Percentiles rank a stretch among this genome's conserved stretches.
These are phyloP conservation scores for Fennellomyces sp. DNA, from an alignment of 371 early-diverging fungal species.

Conservation along the genomic window DNA sequence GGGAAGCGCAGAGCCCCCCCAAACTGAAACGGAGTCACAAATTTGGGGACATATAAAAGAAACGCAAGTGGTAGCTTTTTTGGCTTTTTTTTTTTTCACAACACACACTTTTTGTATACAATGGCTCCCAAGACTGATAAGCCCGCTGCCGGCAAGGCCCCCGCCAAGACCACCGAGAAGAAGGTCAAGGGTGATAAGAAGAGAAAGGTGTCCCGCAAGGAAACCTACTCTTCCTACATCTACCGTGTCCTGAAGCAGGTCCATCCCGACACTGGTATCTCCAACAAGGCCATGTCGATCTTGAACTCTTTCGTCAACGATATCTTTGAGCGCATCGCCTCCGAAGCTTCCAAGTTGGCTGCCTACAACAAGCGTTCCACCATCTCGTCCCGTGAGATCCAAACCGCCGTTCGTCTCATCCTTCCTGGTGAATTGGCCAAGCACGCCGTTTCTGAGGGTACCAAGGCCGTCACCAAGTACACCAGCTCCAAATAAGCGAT, in stretches of 20 bases:
- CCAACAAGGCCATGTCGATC: constrained; percentile 98
- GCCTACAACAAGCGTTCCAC: constrained; percentile 94
- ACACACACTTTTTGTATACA: constrained; percentile 14
- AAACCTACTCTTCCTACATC: constrained; percentile 92
- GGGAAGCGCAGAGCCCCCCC: background rate
- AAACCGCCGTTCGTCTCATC: constrained; percentile 92
- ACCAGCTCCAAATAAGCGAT: constrained; percentile 74
- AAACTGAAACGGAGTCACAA: background rate
- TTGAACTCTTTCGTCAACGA: constrained; percentile 98
- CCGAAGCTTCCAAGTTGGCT: constrained; percentile 88
- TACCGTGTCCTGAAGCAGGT: constrained; percentile 93
- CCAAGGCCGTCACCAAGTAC: constrained; percentile 98
- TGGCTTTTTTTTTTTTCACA: constrained; percentile 20
- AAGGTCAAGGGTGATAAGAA: constrained; percentile 61
- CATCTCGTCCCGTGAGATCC: constrained; percentile 95
- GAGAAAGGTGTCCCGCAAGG: constrained; percentile 64
- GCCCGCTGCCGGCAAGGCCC: constrained; percentile 74
- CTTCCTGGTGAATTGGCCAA: constrained; percentile 96
- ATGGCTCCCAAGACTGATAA: constrained; percentile 60
- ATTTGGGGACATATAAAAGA: background rate
- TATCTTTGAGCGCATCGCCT: constrained; percentile 92
- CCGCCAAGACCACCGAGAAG: constrained; percentile 67
- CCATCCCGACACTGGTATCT: constrained; percentile 96
- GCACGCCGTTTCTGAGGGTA: constrained; percentile 97
- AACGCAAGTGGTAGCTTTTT: constrained; percentile 1